phyloP scores from a whole-genome alignment of 192 early-diverging fungal genomes.

The Phlyctochytrium arcticum region DNA sequence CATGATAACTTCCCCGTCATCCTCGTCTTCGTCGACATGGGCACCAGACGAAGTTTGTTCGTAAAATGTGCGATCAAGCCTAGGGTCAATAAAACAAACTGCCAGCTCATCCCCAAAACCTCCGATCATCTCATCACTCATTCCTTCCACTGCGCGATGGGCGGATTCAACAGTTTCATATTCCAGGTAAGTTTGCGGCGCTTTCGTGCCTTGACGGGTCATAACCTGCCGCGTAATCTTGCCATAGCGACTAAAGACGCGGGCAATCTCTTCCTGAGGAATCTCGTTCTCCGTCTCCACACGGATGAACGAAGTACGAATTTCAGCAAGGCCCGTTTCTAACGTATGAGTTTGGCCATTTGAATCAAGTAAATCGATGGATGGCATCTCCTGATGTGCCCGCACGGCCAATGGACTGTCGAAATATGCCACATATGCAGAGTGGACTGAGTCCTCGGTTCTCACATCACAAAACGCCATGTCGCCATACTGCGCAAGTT shows the following conservation, averaged over 20 bases:
- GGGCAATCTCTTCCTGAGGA: constrained; percentile 12
- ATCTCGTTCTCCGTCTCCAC: background rate
- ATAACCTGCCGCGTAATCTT: constrained; percentile 3
- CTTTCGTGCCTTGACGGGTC: background rate
- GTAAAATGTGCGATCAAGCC: too few species aligned
- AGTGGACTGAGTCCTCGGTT: background rate
- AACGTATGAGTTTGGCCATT: background rate
- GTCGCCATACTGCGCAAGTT: background rate
- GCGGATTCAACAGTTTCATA: constrained; percentile 10
- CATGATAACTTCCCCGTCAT: constrained; percentile 16
- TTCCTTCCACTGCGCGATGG: constrained; percentile 10
- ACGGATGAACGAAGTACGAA: constrained; percentile 2
- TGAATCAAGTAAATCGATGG: background rate
- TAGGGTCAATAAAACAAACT: background rate
- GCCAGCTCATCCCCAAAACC: constrained; percentile 15
- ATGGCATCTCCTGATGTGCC: background rate
- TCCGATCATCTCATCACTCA: constrained; percentile 18
- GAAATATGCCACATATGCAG: constrained; percentile 1
- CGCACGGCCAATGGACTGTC: background rate
- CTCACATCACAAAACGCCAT: background rate
- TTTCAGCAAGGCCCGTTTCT: background rate
- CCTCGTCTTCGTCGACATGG: constrained; percentile 8
- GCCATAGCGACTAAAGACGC: constrained; percentile 24
- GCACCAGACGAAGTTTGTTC: background rate
- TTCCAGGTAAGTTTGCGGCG: constrained; percentile 1